These are phyloP conservation scores for Alternaria triticimaculans DNA, from an alignment of 2,329 filamentous ascomycete genomes.

Conservation along the genomic window DNA sequence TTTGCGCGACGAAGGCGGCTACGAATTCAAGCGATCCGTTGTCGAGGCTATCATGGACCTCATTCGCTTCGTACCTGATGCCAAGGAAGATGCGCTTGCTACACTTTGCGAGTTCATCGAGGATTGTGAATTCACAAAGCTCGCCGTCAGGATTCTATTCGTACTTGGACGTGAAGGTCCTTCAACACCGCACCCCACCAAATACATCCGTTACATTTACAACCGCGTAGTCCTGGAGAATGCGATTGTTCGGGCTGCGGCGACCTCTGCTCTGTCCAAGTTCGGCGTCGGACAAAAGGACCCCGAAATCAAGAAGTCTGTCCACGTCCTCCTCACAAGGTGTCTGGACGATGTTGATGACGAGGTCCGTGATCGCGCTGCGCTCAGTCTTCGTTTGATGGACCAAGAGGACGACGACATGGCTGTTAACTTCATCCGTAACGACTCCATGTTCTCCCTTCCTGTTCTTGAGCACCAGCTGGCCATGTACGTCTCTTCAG, in stretches of 20 bases:
- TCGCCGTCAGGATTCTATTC: constrained; percentile 93
- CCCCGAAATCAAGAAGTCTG: constrained; percentile 93
- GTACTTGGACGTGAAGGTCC: constrained; percentile 93
- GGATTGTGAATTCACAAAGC: constrained; percentile 98
- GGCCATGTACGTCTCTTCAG: constrained; percentile 95
- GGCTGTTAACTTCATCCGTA: constrained; percentile 88
- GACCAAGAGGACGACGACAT: constrained; percentile 83
- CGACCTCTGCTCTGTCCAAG: constrained; percentile 93
- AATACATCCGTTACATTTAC: constrained; percentile 99
- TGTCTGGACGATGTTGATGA: constrained; percentile 98
- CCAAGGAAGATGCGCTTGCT: constrained; percentile 80
- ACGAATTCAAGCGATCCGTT: constrained; percentile 96
- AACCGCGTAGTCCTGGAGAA: constrained; percentile 98
- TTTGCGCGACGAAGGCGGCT: constrained; percentile 93
- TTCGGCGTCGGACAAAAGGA: constrained; percentile 96
- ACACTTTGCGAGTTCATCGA: constrained; percentile 99
- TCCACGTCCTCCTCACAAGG: constrained; percentile 87
- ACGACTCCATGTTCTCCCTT: constrained; percentile 94
- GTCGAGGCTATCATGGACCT: constrained; percentile 99
- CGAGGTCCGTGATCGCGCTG: constrained; percentile 94
- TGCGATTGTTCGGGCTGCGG: constrained; percentile 90
- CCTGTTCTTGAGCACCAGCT: constrained; percentile 96
- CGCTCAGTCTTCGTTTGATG: constrained; percentile 91
- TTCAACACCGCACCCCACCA: constrained; percentile 93
- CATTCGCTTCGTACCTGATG: constrained; percentile 97